Evolutionary conservation across 257 asterid species (phyloP).

Genomic region (Gardenia jasminoides): DNA sequence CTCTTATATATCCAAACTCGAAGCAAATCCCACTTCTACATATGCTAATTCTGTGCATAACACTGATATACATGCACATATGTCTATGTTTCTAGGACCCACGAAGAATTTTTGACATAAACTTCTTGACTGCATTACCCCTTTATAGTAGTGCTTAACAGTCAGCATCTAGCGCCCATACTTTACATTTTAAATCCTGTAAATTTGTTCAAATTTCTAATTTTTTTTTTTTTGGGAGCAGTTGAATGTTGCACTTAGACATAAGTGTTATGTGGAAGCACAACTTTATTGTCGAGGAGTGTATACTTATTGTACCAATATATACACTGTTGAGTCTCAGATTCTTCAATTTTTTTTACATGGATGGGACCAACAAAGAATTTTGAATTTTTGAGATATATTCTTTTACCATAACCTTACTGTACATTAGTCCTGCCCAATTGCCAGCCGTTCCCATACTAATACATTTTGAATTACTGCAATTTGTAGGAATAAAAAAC

Average conservation of each 20-base stretch:
- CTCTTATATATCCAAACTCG: conserved; percentile 28
- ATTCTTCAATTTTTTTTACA: too few relatives aligned
- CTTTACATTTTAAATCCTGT: conserved; percentile 38
- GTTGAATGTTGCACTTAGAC: background rate
- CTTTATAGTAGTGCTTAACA: conserved; percentile 19
- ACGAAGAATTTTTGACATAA: conserved; percentile 9
- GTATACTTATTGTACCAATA: background rate
- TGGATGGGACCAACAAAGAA: conserved; percentile 14
- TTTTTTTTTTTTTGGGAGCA: background rate
- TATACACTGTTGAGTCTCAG: too few relatives aligned
- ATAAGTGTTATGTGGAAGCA: background rate
- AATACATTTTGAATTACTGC: conserved; percentile 35
- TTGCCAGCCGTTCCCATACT: conserved; percentile 33
- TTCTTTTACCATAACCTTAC: background rate
- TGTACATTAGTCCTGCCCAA: conserved; percentile 30
- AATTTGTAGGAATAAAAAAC: conserved; percentile 21
- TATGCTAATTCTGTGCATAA: background rate
- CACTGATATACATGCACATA: background rate
- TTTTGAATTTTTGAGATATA: conserved; percentile 3
- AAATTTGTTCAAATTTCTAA: background rate
- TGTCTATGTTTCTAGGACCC: background rate
- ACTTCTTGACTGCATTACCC: background rate
- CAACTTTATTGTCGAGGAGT: background rate
- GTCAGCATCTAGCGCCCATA: conserved; percentile 25
- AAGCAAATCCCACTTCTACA: conserved; percentile 28